A percentile compares a stretch with the other conserved stretches of the same genome.
Evolutionary conservation across 2,329 filamentous ascomycete species (phyloP).

Genomic region (Apiospora aurea): DNA sequence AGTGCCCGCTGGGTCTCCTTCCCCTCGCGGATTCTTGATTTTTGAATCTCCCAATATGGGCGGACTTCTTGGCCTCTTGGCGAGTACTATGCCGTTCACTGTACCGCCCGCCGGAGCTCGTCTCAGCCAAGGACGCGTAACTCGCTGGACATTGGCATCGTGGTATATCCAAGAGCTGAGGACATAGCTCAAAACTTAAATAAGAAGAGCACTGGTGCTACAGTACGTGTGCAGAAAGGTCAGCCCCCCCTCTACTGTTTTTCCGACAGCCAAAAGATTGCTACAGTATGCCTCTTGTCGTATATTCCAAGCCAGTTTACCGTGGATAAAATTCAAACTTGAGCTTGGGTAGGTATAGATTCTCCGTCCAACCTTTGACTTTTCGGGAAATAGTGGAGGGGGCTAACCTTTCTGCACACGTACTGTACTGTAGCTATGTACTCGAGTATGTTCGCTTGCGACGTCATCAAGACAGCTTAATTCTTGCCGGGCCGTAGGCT

Average conservation of each 20-base stretch:
- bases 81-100: background rate
- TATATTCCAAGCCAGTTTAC: too few species aligned
- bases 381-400: too few species aligned
- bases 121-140: conserved; percentile 4
- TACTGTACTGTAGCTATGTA: too few species aligned
- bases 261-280: too few species aligned
- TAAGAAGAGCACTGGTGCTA: background rate
- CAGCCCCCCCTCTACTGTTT: too few species aligned
- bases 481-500: background rate
- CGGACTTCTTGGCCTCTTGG: conserved; percentile 11
- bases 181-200: background rate
- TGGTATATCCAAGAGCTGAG: background rate
- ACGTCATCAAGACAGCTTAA: background rate
- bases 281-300: too few species aligned
- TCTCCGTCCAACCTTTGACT: too few species aligned
- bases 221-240: too few species aligned
- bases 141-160: background rate
- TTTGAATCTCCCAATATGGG: background rate
- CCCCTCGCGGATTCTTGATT: background rate
- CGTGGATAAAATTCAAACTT: too few species aligned
- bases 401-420: too few species aligned
- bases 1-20: background rate
- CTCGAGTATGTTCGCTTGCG: background rate
- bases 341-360: too few species aligned
- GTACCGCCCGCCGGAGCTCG: background rate